phyloP scores from a whole-genome alignment of 768 basidiomycete genomes.

The Paxillus ammoniavirescens region DNA sequence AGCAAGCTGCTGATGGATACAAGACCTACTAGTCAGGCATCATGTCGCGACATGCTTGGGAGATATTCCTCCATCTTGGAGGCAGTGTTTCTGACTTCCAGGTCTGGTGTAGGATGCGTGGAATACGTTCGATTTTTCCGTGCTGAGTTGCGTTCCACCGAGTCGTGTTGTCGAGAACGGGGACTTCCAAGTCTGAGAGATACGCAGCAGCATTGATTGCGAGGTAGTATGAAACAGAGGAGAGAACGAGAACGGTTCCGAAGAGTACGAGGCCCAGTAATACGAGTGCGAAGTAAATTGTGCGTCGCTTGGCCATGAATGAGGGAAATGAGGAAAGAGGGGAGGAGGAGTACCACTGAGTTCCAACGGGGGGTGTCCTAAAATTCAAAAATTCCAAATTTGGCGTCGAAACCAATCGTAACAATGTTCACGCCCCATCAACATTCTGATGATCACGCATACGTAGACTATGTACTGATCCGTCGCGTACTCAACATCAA shows the following conservation, averaged over 20 bases:
- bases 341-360: not conserved
- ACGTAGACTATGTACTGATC: no score
- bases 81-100: conserved; percentile 94
- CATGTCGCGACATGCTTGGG: conserved; percentile 83
- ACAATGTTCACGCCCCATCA: no score
- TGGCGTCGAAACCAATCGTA: no score
- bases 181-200: conserved; percentile 75
- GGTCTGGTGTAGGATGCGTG: conserved; percentile 95
- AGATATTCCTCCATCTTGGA: conserved; percentile 73
- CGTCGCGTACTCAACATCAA: no score
- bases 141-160: conserved; percentile 66
- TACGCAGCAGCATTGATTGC: conserved; percentile 77
- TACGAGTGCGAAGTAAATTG: conserved; percentile 46
- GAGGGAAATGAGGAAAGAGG: conserved; percentile 1
- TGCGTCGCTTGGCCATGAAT: conserved; percentile 44
- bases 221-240: conserved; percentile 88
- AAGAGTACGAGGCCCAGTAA: conserved; percentile 75
- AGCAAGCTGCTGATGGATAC: conserved; percentile 9
- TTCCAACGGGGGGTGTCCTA: not conserved
- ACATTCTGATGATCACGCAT: no score
- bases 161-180: conserved; percentile 49
- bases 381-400: not conserved
- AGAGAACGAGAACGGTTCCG: conserved; percentile 89
- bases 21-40: conserved; percentile 92
- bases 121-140: conserved; percentile 71